Evolutionary conservation across 2,329 filamentous ascomycete species (phyloP).

Genomic region (Ophiostoma fasciatum): DNA sequence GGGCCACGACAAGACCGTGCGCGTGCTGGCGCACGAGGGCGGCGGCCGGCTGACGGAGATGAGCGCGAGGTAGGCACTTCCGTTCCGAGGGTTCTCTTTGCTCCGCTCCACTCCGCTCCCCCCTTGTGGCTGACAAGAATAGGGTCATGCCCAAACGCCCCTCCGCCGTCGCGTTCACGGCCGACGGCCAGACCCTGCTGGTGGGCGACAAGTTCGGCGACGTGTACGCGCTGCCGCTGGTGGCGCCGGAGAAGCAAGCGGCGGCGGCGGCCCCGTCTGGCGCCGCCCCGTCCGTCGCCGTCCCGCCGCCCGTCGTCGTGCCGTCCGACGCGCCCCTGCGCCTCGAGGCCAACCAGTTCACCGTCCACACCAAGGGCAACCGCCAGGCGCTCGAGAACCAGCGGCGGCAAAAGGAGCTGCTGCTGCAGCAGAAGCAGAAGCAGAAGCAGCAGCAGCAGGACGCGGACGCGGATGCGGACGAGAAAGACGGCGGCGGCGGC

Average conservation of each 20-base stretch:
- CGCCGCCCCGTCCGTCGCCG: background rate
- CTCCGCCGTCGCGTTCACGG: constrained; percentile 56
- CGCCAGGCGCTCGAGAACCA: constrained; percentile 45
- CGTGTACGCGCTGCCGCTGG: constrained; percentile 73
- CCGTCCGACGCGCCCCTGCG: constrained; percentile 31
- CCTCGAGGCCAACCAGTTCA: constrained; percentile 35
- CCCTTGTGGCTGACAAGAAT: no score
- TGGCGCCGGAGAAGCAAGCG: constrained; percentile 18
- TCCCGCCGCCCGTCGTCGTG: constrained; percentile 20
- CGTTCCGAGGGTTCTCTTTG: no score
- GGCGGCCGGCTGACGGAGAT: constrained; percentile 48
- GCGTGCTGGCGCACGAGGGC: constrained; percentile 58
- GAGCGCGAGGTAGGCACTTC: constrained; percentile 55
- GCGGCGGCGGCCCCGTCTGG: background rate
- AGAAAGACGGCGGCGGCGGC: constrained; percentile 17
- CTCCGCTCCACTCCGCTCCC: no score
- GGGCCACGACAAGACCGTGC: constrained; percentile 80
- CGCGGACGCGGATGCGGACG: constrained; percentile 7
- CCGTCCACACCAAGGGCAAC: constrained; percentile 51
- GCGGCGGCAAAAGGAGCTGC: constrained; percentile 28
- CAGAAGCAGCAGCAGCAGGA: constrained; percentile 13
- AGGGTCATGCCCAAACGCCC: constrained; percentile 84
- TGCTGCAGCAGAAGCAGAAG: constrained; percentile 10
- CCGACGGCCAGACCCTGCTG: constrained; percentile 58
- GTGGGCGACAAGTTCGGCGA: constrained; percentile 94